Base-by-base conservation (phyloP, 495 filamentous ascomycete species). In the Neurospora sp. region DNA sequence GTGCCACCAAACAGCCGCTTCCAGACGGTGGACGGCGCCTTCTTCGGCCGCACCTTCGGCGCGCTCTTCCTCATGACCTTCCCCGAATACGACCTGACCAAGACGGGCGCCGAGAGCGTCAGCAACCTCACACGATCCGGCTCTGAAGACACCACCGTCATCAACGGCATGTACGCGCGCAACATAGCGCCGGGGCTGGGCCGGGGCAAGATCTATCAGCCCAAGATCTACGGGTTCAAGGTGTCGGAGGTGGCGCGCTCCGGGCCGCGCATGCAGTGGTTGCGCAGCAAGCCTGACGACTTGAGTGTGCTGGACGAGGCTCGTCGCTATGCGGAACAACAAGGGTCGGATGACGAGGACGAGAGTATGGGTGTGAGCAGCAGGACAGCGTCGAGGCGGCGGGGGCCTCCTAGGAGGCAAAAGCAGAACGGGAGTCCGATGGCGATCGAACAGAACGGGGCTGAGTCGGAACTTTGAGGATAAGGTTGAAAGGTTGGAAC, bases 11-110 rank as follows among this genome's bases (percentile, higher is more conserved):
- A 98, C 85, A 97, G 93, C 78, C 90, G 96, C 31, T 98, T 99
- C 80, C 96, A 97, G 83, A 92, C 92, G 3, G 95, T 99, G n/a
- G 96, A 99, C 77, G 96, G 96, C 31, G 94, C 96, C 18, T 99
- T 98, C 85, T 99, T 99, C 79, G 96, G 96, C 41, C 94, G 96
- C 44, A 99, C 96, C 0, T 99, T 99, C 80, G 93, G 87, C 69
- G 87, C 88, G 4, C 90, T 99, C 62, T 99, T 99, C 86, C 93
- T 99, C 81, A 94, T 99, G 86, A 99, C 94, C 37, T 99, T 98
- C 82, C 94, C 96, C 39, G 96, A 99, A 76, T 89, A 97, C 78
- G 93, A 97, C 73, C 88, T 98, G 66, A 86, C 84, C 70, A 87
- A 85, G 75, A 83, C 84, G 38, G 85, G 82, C 48, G 81, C 81